These are phyloP conservation scores for Ogataea philodendri DNA, from an alignment of 805 yeast species.

Conservation along the genomic window DNA sequence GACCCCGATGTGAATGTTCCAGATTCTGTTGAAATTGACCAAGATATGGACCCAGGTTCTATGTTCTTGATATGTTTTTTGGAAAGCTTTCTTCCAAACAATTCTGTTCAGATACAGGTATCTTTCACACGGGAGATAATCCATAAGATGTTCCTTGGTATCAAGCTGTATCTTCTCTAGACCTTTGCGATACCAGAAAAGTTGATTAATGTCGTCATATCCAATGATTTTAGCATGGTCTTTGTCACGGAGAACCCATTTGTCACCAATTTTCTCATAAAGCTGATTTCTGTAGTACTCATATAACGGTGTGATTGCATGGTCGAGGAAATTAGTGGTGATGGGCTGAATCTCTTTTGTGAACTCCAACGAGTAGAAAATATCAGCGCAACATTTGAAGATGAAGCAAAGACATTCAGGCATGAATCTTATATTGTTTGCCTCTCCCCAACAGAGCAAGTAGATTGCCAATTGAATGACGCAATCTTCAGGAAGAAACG, in stretches of 20 bases:
- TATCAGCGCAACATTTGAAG: conserved; percentile 76
- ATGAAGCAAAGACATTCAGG: conserved; percentile 88
- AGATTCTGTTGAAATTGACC: conserved; percentile 72
- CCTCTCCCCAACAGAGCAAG: conserved; percentile 85
- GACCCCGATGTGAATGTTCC: conserved; percentile 71
- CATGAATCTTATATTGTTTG: conserved; percentile 80
- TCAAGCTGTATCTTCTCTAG: conserved; percentile 52
- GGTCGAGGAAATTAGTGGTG: conserved; percentile 53
- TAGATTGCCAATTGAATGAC: conserved; percentile 66
- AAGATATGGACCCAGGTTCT: conserved; percentile 76
- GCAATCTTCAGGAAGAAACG: conserved; percentile 50
- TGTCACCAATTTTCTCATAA: conserved; percentile 44
- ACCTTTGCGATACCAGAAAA: conserved; percentile 80
- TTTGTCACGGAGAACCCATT: conserved; percentile 46
- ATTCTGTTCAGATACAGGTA: conserved; percentile 53
- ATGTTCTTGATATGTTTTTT: conserved; percentile 71
- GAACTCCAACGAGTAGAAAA: conserved; percentile 49
- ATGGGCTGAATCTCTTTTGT: conserved; percentile 32
- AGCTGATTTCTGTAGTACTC: conserved; percentile 55
- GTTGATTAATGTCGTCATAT: conserved; percentile 86
- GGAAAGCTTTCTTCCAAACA: conserved; percentile 65
- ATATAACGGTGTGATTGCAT: conserved; percentile 73
- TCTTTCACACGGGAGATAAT: conserved; percentile 53
- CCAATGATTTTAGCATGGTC: conserved; percentile 76
- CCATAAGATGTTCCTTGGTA: conserved; percentile 47